Conservation (phyloP, 1,284 basidiomycete genomes). For the Earliella scabrosa region DNA sequence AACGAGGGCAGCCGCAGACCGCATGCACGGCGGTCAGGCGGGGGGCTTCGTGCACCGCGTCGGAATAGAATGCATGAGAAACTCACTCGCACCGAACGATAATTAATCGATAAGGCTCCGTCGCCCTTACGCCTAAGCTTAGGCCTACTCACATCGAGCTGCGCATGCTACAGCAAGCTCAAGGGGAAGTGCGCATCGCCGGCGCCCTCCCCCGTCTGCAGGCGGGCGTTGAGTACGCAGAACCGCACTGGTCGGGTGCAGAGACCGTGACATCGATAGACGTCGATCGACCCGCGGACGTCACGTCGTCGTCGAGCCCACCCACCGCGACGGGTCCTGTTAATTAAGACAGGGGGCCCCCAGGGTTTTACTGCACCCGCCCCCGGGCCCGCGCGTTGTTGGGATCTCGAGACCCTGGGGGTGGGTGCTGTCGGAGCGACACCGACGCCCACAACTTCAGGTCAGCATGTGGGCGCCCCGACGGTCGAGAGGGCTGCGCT, state of each 20-base stretch:
- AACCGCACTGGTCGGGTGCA: constrained; percentile 14
- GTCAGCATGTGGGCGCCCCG: not conserved
- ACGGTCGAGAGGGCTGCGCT: not conserved
- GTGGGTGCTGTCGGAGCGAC: not conserved
- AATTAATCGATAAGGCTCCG: no score
- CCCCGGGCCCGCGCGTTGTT: no score
- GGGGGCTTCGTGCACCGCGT: no score
- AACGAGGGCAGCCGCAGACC: no score
- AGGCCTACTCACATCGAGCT: no score
- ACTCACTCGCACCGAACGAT: no score
- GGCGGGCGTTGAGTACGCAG: constrained; percentile 8
- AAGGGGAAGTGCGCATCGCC: no score
- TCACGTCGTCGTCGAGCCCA: constrained; percentile 4
- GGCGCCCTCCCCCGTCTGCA: not conserved
- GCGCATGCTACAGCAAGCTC: no score
- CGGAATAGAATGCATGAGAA: no score
- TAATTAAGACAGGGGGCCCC: constrained; percentile 24
- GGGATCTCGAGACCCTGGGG: not conserved
- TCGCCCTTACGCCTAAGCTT: no score
- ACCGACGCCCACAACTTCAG: constrained; percentile 4
- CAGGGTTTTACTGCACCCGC: not conserved
- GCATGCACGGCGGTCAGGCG: no score
- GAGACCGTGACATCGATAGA: no score
- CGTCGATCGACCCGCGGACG: constrained; percentile 12
- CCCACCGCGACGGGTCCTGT: constrained; percentile 18